phyloP scores from a whole-genome alignment of 139 green algal species.

The Pleodorina starrii region DNA sequence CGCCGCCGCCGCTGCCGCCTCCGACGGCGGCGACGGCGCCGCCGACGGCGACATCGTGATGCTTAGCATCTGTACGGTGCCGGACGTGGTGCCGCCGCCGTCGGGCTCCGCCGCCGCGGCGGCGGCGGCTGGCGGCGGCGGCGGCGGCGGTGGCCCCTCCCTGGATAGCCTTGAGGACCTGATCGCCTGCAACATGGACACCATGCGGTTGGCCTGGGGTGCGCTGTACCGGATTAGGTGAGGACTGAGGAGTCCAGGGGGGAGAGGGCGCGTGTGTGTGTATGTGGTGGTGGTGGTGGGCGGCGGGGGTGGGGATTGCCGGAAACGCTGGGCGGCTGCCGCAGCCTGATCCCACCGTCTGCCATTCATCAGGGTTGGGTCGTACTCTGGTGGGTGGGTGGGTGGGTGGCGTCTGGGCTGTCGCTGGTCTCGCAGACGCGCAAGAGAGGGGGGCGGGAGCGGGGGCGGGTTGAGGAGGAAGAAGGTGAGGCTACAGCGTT shows the following conservation, averaged over 20 bases:
- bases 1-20: no score
- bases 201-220: conserved; percentile 31
- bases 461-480: no score
- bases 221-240: conserved; percentile 17
- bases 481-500: no score
- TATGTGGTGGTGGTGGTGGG: background rate
- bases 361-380: background rate
- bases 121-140: background rate
- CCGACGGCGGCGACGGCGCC: no score
- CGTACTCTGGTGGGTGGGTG: no score
- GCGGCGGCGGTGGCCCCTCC: background rate
- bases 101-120: background rate
- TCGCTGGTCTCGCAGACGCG: no score
- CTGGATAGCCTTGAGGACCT: background rate
- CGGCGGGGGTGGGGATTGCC: background rate
- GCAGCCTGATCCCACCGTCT: no score
- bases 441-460: no score
- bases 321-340: background rate
- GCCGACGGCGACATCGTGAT: background rate
- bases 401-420: no score
- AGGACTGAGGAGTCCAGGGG: background rate
- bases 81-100: conserved; percentile 7
- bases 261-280: background rate
- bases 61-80: conserved; percentile 2
- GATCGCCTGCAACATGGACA: conserved; percentile 2